These are phyloP conservation scores for Saxophila tyrrhenica DNA, from an alignment of 495 filamentous ascomycete genomes.

Conservation along the genomic window DNA sequence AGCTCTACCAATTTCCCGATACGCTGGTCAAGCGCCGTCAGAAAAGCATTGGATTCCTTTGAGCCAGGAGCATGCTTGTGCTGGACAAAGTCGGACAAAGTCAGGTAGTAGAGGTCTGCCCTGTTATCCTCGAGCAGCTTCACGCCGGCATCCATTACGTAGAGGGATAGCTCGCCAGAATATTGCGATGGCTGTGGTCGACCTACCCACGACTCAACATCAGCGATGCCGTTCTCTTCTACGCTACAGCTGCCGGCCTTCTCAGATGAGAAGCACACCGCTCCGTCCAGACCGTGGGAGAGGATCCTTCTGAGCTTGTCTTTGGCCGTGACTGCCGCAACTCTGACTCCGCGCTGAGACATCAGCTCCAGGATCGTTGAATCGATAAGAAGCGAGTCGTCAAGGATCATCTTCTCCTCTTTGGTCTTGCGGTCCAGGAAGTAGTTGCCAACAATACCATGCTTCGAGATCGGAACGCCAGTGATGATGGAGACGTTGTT, in stretches of 20 bases:
- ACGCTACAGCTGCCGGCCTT: conserved; percentile 12
- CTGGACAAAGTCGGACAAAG: conserved; percentile 33
- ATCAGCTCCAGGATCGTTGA: conserved; percentile 31
- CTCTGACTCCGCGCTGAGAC: conserved; percentile 26
- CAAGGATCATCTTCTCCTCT: conserved; percentile 29
- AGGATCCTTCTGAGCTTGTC: conserved; percentile 32
- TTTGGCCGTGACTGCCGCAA: conserved; percentile 32
- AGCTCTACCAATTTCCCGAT: conserved; percentile 20
- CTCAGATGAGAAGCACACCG: conserved; percentile 31
- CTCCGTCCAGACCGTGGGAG: conserved; percentile 23
- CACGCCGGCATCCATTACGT: conserved; percentile 32
- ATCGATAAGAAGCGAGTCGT: conserved; percentile 26
- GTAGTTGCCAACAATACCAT: conserved; percentile 33
- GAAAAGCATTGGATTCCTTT: conserved; percentile 28
- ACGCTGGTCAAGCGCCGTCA: conserved; percentile 24
- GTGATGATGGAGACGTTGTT: conserved; percentile 33
- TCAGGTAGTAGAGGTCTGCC: conserved; percentile 33
- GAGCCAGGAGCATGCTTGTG: conserved; percentile 30
- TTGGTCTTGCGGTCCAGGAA: conserved; percentile 29
- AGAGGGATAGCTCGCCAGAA: conserved; percentile 30
- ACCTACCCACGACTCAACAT: conserved; percentile 30
- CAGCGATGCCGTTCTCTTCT: conserved; percentile 12
- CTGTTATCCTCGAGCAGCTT: conserved; percentile 28
- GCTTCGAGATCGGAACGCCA: conserved; percentile 24
- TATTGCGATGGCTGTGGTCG: conserved; percentile 26